Conservation (phyloP, 129 eudicot species). For the Arctium lappa region DNA sequence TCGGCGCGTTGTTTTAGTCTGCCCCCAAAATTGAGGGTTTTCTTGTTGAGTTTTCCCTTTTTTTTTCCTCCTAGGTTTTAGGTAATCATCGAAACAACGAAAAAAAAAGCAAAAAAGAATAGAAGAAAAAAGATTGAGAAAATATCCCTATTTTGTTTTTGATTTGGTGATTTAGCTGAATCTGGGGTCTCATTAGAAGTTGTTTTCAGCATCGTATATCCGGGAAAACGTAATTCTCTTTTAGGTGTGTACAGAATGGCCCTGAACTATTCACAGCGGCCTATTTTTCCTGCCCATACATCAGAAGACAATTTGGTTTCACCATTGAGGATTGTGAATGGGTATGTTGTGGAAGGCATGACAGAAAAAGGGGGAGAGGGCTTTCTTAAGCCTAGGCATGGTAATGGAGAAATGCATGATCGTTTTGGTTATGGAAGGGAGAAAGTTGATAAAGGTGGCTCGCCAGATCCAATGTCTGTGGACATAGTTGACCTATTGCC, state of each 20-base stretch:
- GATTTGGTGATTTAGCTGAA: conserved; percentile 22
- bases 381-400: conserved; percentile 23
- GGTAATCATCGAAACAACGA: conserved; percentile 1
- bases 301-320: conserved; percentile 54
- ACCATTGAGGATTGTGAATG: conserved; percentile 53
- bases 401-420: conserved; percentile 27
- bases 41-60: conserved; percentile 35
- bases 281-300: conserved; percentile 50
- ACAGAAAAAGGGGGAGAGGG: conserved; percentile 43
- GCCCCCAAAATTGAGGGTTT: conserved; percentile 80
- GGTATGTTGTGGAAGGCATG: conserved; percentile 48
- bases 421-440: conserved; percentile 45
- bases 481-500: conserved; percentile 74
- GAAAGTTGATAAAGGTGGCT: conserved; percentile 34
- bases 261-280: conserved; percentile 67
- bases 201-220: neutral
- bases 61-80: conserved; percentile 6
- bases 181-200: conserved; percentile 16
- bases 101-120: neutral
- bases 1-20: conserved; percentile 65
- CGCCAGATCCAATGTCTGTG: conserved; percentile 35
- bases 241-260: conserved; percentile 56
- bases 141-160: conserved; percentile 15
- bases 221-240: neutral
- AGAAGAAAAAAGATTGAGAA: neutral